A percentile compares a stretch with the other conserved stretches of the same genome.
These are phyloP conservation scores for Grosmannia huntii DNA, from an alignment of 2,329 filamentous ascomycete species.

Conservation along the genomic window DNA sequence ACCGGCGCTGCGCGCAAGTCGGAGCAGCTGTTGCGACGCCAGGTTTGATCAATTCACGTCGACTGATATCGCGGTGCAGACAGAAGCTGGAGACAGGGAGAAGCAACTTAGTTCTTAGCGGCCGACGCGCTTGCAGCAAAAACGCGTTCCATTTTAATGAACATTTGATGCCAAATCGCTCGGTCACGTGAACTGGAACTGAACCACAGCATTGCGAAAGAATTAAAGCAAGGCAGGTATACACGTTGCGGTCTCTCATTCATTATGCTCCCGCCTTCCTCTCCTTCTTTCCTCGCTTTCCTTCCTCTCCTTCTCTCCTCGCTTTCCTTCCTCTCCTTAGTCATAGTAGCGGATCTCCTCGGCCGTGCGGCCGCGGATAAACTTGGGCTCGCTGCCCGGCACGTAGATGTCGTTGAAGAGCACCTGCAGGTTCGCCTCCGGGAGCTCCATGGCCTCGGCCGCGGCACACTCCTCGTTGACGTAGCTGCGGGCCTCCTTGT, in stretches of 20 bases:
- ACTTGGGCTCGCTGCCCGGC: slow-evolving; percentile 72
- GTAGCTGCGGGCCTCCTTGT: slow-evolving; percentile 78
- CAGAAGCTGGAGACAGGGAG: not conserved
- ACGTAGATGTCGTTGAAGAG: slow-evolving; percentile 97
- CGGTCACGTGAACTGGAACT: not conserved
- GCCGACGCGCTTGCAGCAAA: slow-evolving; percentile 5
- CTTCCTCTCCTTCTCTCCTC: not conserved
- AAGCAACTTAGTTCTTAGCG: not conserved
- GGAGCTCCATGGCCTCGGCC: slow-evolving; percentile 77
- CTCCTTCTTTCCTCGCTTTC: not conserved
- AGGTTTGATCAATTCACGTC: slow-evolving; percentile 1
- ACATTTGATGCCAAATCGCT: no score
- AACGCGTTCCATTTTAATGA: slow-evolving; percentile 6
- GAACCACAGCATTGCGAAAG: not conserved
- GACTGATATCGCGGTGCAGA: not conserved
- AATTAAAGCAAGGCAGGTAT: not conserved
- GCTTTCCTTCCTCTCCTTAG: not conserved
- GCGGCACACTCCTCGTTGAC: slow-evolving; percentile 84
- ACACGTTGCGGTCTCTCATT: not conserved
- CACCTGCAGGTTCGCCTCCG: slow-evolving; percentile 68
- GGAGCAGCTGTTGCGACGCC: slow-evolving; percentile 6
- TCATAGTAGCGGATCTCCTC: slow-evolving; percentile 95
- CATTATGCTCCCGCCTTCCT: not conserved
- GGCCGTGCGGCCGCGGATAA: slow-evolving; percentile 72
- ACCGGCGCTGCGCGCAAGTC: slow-evolving; percentile 4